Conservation (phyloP, 163 green algal species). For the Scenedesmus sp. region DNA sequence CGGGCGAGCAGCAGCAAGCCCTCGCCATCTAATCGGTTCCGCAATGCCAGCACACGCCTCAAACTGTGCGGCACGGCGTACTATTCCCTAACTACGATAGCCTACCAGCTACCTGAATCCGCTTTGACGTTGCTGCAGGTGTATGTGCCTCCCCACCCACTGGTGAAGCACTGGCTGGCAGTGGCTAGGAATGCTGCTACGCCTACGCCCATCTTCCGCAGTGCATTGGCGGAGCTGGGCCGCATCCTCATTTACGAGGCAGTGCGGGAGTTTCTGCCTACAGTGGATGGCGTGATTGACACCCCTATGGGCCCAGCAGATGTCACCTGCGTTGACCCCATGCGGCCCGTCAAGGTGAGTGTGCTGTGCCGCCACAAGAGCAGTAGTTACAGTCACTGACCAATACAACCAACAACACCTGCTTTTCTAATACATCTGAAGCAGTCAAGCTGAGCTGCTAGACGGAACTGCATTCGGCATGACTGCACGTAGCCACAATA, state of each 20-base stretch:
- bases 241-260: constrained; percentile 85
- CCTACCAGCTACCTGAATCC: background rate
- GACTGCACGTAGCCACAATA: too few relatives aligned
- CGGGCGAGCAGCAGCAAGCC: background rate
- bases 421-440: background rate
- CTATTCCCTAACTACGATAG: too few relatives aligned
- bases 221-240: constrained; percentile 90
- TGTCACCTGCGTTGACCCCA: constrained; percentile 80
- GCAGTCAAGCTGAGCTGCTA: background rate
- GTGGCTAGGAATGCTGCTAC: constrained; percentile 89
- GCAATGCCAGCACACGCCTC: background rate
- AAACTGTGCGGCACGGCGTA: background rate
- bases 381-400: background rate
- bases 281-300: constrained; percentile 76
- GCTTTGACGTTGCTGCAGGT: constrained; percentile 69
- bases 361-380: background rate
- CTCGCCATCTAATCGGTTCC: background rate
- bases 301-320: constrained; percentile 82
- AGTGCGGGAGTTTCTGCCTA: constrained; percentile 88
- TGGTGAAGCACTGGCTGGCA: constrained; percentile 97
- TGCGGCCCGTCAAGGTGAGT: constrained; percentile 77
- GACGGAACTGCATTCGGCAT: too few relatives aligned
- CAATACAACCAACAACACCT: too few relatives aligned
- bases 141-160: constrained; percentile 95
- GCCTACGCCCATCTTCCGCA: constrained; percentile 88